Evolutionary conservation across 2,329 filamentous ascomycete genomes (phyloP).

Genomic region (Westerdykella sp.): DNA sequence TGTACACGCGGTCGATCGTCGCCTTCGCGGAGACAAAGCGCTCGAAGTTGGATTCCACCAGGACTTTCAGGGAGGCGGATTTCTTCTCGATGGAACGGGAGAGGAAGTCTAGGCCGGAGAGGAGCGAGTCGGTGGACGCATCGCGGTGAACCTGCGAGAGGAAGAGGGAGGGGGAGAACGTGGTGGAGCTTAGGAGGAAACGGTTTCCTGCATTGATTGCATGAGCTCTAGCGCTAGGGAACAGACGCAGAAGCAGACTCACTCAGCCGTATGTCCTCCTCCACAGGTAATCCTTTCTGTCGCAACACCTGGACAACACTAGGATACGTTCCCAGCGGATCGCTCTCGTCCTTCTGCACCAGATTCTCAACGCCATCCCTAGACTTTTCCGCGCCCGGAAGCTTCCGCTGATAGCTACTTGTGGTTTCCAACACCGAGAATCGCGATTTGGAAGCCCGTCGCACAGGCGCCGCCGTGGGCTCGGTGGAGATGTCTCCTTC

Average conservation of each 20-base stretch:
- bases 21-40: slow-evolving; percentile 95
- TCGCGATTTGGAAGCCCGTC: slow-evolving; percentile 62
- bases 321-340: slow-evolving; percentile 80
- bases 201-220: slow-evolving; percentile 60
- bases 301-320: slow-evolving; percentile 79
- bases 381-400: slow-evolving; percentile 63
- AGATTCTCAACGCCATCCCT: slow-evolving; percentile 66
- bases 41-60: slow-evolving; percentile 98
- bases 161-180: slow-evolving; percentile 87
- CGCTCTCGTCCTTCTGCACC: slow-evolving; percentile 85
- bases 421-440: slow-evolving; percentile 79
- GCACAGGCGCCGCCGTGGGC: slow-evolving; percentile 15
- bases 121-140: slow-evolving; percentile 73
- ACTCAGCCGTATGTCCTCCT: slow-evolving; percentile 76
- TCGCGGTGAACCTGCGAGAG: slow-evolving; percentile 84
- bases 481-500: slow-evolving; percentile 3
- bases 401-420: slow-evolving; percentile 61
- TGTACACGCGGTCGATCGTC: slow-evolving; percentile 98
- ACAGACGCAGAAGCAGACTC: slow-evolving; percentile 31
- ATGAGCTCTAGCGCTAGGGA: slow-evolving; percentile 2
- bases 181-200: slow-evolving; percentile 91
- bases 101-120: slow-evolving; percentile 76
- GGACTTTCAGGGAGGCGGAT: slow-evolving; percentile 88
- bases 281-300: slow-evolving; percentile 68
- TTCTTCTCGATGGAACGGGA: slow-evolving; percentile 95